Percentiles rank a stretch among this genome's conserved stretches.
phyloP scores from a whole-genome alignment of 306 rosid genomes.

The Ceratonia siliqua region DNA sequence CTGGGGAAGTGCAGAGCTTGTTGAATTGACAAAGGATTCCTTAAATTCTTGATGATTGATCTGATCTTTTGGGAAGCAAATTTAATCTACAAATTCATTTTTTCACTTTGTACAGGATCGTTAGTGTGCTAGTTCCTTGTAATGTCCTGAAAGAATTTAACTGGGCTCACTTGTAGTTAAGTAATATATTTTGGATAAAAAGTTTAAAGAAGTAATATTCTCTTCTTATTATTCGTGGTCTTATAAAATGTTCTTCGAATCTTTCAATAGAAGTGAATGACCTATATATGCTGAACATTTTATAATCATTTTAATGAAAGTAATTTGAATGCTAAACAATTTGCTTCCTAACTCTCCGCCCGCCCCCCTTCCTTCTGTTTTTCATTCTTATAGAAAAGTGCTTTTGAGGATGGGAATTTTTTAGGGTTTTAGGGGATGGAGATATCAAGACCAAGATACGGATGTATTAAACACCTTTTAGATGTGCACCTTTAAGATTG shows the following conservation, averaged over 20 bases:
- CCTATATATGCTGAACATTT: background rate
- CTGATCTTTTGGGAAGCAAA: constrained; percentile 26
- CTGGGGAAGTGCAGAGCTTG: constrained; percentile 9
- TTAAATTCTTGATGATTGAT: constrained; percentile 33
- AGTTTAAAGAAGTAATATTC: background rate
- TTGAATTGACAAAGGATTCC: constrained; percentile 12
- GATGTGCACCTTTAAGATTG: too few species aligned
- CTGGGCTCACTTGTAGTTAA: constrained; percentile 12
- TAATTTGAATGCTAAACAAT: too few species aligned
- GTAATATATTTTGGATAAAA: background rate
- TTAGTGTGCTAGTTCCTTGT: constrained; percentile 12
- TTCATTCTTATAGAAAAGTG: too few species aligned
- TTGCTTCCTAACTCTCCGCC: too few species aligned
- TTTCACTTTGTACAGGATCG: constrained; percentile 40
- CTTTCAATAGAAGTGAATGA: constrained; percentile 11
- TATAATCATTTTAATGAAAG: constrained; percentile 28
- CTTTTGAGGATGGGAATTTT: too few species aligned
- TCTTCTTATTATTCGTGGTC: background rate
- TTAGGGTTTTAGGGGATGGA: too few species aligned
- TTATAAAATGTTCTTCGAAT: constrained; percentile 23
- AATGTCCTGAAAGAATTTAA: background rate
- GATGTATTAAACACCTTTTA: too few species aligned
- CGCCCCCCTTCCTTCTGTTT: too few species aligned
- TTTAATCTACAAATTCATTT: constrained; percentile 31
- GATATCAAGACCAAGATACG: too few species aligned